Evolutionary conservation across 2,329 filamentous ascomycete genomes (phyloP).

Genomic region (Drechslera avenae): DNA sequence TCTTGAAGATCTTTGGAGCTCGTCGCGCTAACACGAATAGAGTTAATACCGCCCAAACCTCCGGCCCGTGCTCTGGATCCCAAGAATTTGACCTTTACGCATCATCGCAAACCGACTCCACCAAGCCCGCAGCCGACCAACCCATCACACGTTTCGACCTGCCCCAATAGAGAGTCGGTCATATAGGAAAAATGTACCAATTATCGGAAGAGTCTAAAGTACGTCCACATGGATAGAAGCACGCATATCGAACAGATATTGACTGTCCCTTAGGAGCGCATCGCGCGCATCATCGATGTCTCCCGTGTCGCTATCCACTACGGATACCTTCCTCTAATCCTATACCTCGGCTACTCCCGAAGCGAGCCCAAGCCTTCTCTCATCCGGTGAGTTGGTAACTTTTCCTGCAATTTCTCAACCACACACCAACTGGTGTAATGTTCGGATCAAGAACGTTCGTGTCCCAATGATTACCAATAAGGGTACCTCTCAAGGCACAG

Average conservation of each 20-base stretch:
- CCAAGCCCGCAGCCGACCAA: conserved; percentile 9
- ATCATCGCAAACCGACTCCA: conserved; percentile 15
- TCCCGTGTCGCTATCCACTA: conserved; percentile 95
- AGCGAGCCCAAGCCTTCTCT: conserved; percentile 87
- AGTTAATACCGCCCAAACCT: conserved; percentile 12
- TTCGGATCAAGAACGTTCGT: too few relatives aligned
- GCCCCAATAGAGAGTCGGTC: background rate
- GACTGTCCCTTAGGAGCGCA: conserved; percentile 76
- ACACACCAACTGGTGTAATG: background rate
- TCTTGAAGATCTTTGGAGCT: conserved; percentile 32
- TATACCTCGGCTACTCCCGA: conserved; percentile 96
- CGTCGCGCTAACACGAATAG: conserved; percentile 10
- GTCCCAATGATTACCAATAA: too few relatives aligned
- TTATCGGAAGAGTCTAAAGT: conserved; percentile 99
- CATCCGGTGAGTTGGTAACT: conserved; percentile 62
- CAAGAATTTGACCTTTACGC: conserved; percentile 33
- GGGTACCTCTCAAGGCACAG: too few relatives aligned
- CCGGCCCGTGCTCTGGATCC: conserved; percentile 12
- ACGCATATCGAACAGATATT: conserved; percentile 16
- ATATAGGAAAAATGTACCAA: conserved; percentile 54
- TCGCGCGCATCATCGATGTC: conserved; percentile 93
- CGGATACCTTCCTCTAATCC: conserved; percentile 93
- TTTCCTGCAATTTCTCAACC: background rate
- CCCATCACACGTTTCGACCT: conserved; percentile 3
- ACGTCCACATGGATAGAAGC: conserved; percentile 14